Evolutionary conservation across 352 stramenopile genomes (phyloP).

Genomic region (Pythium scleroteichum): DNA sequence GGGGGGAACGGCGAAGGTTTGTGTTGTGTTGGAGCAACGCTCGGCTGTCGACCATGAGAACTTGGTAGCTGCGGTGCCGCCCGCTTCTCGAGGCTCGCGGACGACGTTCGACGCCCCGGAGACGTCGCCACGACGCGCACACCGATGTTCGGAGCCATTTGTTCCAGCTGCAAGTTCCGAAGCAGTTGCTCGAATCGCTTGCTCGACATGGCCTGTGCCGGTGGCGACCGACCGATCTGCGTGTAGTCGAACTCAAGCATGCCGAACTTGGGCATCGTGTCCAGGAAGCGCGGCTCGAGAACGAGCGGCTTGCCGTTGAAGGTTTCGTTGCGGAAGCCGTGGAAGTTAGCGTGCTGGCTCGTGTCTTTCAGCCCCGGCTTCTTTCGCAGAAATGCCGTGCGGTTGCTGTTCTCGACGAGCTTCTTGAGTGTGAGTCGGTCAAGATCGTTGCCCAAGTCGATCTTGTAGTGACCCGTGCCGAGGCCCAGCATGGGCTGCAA

Average conservation of each 20-base stretch:
- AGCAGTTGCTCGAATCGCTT: conserved; percentile 74
- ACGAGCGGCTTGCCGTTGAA: conserved; percentile 64
- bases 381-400: conserved; percentile 71
- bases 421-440: conserved; percentile 72
- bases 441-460: conserved; percentile 66
- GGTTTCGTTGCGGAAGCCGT: conserved; percentile 77
- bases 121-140: conserved; percentile 16
- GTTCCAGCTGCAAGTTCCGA: conserved; percentile 50
- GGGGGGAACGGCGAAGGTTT: conserved; percentile 36
- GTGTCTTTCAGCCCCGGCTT: conserved; percentile 68
- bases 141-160: conserved; percentile 45
- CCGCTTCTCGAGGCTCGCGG: conserved; percentile 8
- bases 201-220: conserved; percentile 44
- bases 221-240: conserved; percentile 42
- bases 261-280: conserved; percentile 65
- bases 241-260: conserved; percentile 80
- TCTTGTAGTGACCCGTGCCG: conserved; percentile 60
- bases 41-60: no score
- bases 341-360: conserved; percentile 70
- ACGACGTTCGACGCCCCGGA: conserved; percentile 5
- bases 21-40: neutral
- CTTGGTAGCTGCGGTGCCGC: neutral
- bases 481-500: conserved; percentile 67
- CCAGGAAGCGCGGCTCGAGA: conserved; percentile 60
- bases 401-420: conserved; percentile 77